phyloP scores from a whole-genome alignment of 768 basidiomycete species.

The Nevesoporus exiguus region DNA sequence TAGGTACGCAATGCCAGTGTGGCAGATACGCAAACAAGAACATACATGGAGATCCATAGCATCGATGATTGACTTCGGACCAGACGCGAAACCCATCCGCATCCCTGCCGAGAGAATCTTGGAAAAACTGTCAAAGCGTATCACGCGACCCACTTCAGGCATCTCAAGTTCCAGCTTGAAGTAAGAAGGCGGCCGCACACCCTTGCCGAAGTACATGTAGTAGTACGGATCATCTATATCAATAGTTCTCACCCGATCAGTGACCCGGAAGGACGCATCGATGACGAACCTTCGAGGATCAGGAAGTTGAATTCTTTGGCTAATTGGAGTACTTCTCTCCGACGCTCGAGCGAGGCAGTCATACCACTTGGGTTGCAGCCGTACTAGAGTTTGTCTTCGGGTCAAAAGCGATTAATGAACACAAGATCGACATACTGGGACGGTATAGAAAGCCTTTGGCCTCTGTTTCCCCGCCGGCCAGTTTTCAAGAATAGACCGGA shows the following conservation, averaged over 20 bases:
- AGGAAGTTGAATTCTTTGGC: conserved; percentile 72
- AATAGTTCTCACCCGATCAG: not conserved
- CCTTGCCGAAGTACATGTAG: conserved; percentile 70
- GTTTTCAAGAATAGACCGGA: conserved; percentile 62
- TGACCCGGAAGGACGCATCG: not conserved
- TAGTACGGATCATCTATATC: conserved; percentile 73
- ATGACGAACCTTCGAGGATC: conserved; percentile 71
- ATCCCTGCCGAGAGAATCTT: conserved; percentile 79
- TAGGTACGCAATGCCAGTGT: conserved; percentile 7
- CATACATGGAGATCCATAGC: conserved; percentile 70
- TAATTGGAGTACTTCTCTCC: conserved; percentile 67
- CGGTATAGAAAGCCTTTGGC: conserved; percentile 80
- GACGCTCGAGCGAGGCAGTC: conserved; percentile 67
- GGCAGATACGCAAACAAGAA: conserved; percentile 16
- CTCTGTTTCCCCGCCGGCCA: conserved; percentile 73
- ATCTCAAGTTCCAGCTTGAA: conserved; percentile 73
- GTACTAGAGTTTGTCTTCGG: conserved; percentile 41
- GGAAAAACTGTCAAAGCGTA: conserved; percentile 88
- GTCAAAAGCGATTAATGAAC: conserved; percentile 4
- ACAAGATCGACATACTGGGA: conserved; percentile 48
- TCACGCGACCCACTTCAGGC: conserved; percentile 68
- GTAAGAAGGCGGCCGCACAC: conserved; percentile 68
- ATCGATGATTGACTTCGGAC: conserved; percentile 62
- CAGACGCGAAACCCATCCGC: conserved; percentile 78
- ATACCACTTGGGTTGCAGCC: conserved; percentile 87